Evolutionary conservation across 371 early-diverging fungal species (phyloP), one percentile per base, ranked within the genome.

Genomic region (Amoeboaphelidium occidentale): DNA sequence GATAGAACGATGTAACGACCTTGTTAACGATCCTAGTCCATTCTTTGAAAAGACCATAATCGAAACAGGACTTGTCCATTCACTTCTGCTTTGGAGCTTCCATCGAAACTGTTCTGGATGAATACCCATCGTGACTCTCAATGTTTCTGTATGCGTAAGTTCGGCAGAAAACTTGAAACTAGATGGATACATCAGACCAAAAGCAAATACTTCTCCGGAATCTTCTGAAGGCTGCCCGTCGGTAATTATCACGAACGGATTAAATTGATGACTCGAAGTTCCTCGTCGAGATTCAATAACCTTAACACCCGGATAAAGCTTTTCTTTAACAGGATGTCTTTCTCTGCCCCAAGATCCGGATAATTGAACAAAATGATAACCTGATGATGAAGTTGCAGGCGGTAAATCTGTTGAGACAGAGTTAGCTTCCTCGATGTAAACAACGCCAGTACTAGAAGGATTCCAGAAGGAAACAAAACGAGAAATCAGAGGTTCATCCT

Each of bases 51-150:
- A 24, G 4, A 6, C 45, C 4, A 45, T 4, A 4, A 45, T 10
- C 4, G 45, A 23, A 4, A 10, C 4, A 10, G 45, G 45, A 23
- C 10, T 25, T 17, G 4, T 4, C 10, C 4, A 45, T 45, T 45
- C 6, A 48, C 22, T 45, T 42, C 27, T 51, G 27, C 26, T 46
- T 48, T 58, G 43, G 13, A 61, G 50, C 0, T 27, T 24, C 44
- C 52, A 55, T 1, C 55, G 54, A 49, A 66, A 66, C 28, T 63
- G 61, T 3, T 57, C 52, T 22, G 58, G 58, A 27, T 62, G 58
- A 22, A 64, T 52, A 2, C 68, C 68, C 6, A 63, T 66, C 23
- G 54, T 51, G 3, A 65, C 47, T 20, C 55, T 51, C 0, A 50
- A 47, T 6, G 55, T 45, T 3, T 61, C 60, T 13, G 58, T 53